Evolutionary conservation across 2,329 filamentous ascomycete species (phyloP), one percentile per base, ranked within the genome.

Genomic region (Phialophora macrospora): DNA sequence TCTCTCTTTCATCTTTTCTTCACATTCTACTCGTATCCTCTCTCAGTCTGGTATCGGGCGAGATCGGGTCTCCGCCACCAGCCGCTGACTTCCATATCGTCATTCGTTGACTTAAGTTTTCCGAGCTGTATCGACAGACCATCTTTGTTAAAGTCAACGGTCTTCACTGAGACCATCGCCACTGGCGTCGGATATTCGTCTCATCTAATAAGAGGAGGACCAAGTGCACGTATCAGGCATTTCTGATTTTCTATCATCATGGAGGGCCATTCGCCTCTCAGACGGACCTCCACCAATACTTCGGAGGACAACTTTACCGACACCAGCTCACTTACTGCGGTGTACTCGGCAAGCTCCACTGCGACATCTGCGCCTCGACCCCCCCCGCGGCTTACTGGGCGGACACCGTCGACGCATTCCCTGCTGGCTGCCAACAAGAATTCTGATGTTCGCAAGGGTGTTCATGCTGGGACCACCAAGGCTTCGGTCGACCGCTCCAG

Each of bases 381-480:
- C 49, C 34, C 64, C 1, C 46, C 44, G 6, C 38, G 54, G 22
- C 20, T 55, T 14, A 54, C 46, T 44, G 66, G 62, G 11, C 63
- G 70, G 14, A 64, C 67, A 14, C 62, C 64, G 22, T 69, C 71
- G 14, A 64, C 70, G 7, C 79, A 80, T 68, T 86, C 67, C 80
- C 82, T 65, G 81, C 84, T 68, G 80, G 82, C 60, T 78, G 52
- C 81, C 48, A 71, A 73, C 65, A 72, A 75, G 38, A 72, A 74
- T 32, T 62, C 75, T 7, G 70, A 73, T 55, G 70, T 73, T 20
- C 77, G 77, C 70, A 84, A 83, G 67, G 90, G 89, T 76, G 83
- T 83, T 63, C 87, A 90, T 72, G 82, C 87, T 38, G 85, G 85
- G 69, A 85, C 84, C 32, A 85, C 83, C 66, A 82, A 84, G 63